Evolutionary conservation across 2,329 filamentous ascomycete species (phyloP), one percentile per base, ranked within the genome.

Genomic region (Ascochyta pisi): DNA sequence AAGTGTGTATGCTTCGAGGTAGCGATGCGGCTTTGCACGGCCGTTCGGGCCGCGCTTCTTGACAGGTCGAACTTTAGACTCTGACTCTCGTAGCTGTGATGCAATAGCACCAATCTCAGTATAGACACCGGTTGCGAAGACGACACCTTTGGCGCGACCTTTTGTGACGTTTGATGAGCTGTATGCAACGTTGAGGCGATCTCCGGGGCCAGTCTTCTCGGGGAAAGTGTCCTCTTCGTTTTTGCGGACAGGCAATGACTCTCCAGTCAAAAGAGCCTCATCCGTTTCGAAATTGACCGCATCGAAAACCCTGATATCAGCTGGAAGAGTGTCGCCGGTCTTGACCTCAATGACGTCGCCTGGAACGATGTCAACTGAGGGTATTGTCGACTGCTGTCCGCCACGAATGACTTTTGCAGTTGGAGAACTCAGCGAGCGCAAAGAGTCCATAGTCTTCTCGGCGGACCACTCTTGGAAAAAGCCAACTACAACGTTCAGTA

Each of bases 71-170:
- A 49, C 68, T 67, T 57, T 65, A 49, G 49, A 56, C 7, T 52
- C 48, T 53, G 81, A 81, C 19, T 84, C 82, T 43, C 87, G 84
- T 23, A 92, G 80, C 46, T 88, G 77, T 37, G 84, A 82, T n/a
- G 89, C 89, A 61, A 92, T 91, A 60, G 85, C 85, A 57, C 89
- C 89, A 52, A 92, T 89, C 69, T 91, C 87, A 7, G 89, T 92
- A 55, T 82, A 77, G 85, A 90, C 89, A 34, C 86, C 88, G 6
- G 86, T 89, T 7, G 85, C 82, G 44, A 87, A 84, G 27, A 90
- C 88, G 39, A 91, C 82, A 39, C 88, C 89, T 15, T 81, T 85
- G 29, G 84, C 89, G 48, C 89, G 85, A 31, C 89, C 89, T 61
- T 88, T 87, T 6, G 87, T 89, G 55, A 91, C 83, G 5, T 85